Base-by-base conservation (phyloP, 2,329 filamentous ascomycete species). In the Xylaria sp. region DNA sequence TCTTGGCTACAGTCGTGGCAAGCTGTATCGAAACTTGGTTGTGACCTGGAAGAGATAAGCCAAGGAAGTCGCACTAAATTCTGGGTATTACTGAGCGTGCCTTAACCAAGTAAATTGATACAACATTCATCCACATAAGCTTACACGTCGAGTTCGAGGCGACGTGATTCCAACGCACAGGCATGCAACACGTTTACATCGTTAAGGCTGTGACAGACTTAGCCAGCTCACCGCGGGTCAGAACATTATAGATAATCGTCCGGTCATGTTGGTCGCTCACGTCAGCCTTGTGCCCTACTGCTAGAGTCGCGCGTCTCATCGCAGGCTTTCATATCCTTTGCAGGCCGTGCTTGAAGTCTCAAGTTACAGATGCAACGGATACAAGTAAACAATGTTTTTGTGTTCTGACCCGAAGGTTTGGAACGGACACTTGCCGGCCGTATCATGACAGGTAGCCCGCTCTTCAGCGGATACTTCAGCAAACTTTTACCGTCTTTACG, bases 271-370 rank as follows among this genome's bases (percentile, higher is more conserved):
- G 21, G 21, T 16, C 41, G 46, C 54, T 48, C 22, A 44, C 39
- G 46, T 39, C 45, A 7, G 26, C 21, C 22, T 8, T 48, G 39
- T 48, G 34, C 9, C 24, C 40, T 39, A 19, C 43, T 47, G 21
- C 47, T 39, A 19, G 40, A 37, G 39, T 19, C 21, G 18, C 39
- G 37, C 46, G 39, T 46, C 42, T 47, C 20, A 21, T 53, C 41
- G 47, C 29, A 13, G 29, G n/a, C n/a, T n/a, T n/a, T n/a, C n/a
- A n/a, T 13, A 34, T 34, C 29, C 29, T 34, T 34, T 13, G 8
- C 16, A 13, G 11, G 11, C 29, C 8, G 11, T 13, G 6, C 16
- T 34, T 34, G 29, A 34, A 13, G 11, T 13, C n/a, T 11, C 29
- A 13, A 4, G 16, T 34, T 34, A 34, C 29, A 13, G 16, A 34